Evolutionary conservation across 2,329 filamentous ascomycete genomes (phyloP).

Genomic region (Ascochyta clinopodiicola): DNA sequence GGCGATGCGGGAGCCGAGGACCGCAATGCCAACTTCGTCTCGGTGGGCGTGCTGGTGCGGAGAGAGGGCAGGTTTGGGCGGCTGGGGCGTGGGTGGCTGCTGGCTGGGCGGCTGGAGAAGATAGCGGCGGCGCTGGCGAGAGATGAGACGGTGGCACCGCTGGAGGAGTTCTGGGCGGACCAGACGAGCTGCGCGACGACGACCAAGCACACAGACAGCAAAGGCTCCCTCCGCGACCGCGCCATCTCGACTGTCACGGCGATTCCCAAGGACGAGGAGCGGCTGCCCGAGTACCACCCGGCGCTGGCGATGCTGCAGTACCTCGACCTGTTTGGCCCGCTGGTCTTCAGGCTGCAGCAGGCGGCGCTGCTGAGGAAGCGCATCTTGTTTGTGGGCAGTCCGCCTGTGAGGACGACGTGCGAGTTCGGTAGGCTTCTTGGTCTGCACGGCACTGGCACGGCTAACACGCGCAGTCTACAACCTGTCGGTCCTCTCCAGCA

Average conservation of each 20-base stretch:
- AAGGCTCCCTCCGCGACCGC: conserved; percentile 30
- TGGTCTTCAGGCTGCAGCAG: conserved; percentile 90
- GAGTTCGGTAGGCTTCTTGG: conserved; percentile 74
- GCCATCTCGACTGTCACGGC: conserved; percentile 51
- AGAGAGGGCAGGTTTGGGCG: conserved; percentile 74
- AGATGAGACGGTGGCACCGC: conserved; percentile 63
- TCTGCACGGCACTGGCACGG: not conserved
- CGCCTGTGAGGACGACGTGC: conserved; percentile 84
- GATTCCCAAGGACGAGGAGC: conserved; percentile 62
- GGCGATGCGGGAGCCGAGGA: conserved; percentile 77
- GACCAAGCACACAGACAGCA: conserved; percentile 1
- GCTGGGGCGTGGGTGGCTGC: conserved; percentile 86
- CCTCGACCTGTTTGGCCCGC: conserved; percentile 83
- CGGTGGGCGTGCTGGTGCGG: conserved; percentile 87
- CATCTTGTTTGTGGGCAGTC: conserved; percentile 83
- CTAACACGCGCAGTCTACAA: conserved; percentile 73
- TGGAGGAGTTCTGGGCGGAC: conserved; percentile 83
- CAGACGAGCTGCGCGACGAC: conserved; percentile 42
- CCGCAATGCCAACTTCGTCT: conserved; percentile 90
- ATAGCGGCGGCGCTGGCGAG: conserved; percentile 71
- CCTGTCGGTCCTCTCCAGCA: conserved; percentile 88
- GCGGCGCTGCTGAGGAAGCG: conserved; percentile 85
- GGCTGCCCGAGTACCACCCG: conserved; percentile 79
- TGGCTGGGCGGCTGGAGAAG: conserved; percentile 76
- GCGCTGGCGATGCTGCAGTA: conserved; percentile 81